Conservation (phyloP, 176 grass and related monocot species). For the Hsuehochloa calcarea region DNA sequence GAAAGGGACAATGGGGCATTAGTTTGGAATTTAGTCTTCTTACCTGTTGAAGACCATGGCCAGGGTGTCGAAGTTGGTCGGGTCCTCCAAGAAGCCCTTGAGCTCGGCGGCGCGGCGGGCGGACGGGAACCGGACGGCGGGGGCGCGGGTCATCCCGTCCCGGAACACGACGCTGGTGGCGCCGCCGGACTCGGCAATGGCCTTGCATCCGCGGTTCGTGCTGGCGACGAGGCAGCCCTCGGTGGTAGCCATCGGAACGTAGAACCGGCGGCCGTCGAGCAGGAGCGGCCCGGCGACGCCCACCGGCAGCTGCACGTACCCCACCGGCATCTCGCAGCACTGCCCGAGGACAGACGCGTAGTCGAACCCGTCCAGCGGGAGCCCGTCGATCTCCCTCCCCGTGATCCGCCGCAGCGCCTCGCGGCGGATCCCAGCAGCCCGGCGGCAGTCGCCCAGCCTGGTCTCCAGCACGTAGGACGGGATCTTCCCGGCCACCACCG, state of each 20-base stretch:
- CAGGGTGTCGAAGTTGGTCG: slow-evolving; percentile 52
- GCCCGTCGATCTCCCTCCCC: slow-evolving; percentile 53
- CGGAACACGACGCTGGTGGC: slow-evolving; percentile 52
- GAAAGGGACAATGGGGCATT: slow-evolving; percentile 12
- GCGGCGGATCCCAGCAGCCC: slow-evolving; percentile 64
- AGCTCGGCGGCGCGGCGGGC: slow-evolving; percentile 61
- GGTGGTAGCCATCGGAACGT: slow-evolving; percentile 82
- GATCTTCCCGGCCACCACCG: slow-evolving; percentile 45
- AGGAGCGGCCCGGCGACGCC: slow-evolving; percentile 69
- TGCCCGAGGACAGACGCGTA: slow-evolving; percentile 65
- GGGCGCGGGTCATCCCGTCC: slow-evolving; percentile 73
- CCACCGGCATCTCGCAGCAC: slow-evolving; percentile 82
- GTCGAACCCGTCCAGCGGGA: slow-evolving; percentile 70
- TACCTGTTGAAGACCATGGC: slow-evolving; percentile 65
- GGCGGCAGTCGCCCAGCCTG: slow-evolving; percentile 54
- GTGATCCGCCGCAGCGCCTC: slow-evolving; percentile 65
- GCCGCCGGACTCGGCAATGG: slow-evolving; percentile 69
- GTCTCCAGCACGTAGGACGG: slow-evolving; percentile 69
- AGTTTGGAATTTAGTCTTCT: neutral
- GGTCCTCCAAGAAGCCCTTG: slow-evolving; percentile 58
- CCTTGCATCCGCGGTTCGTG: slow-evolving; percentile 75
- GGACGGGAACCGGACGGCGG: slow-evolving; percentile 45
- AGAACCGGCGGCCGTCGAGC: slow-evolving; percentile 51
- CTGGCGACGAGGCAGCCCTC: slow-evolving; percentile 83
- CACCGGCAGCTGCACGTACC: slow-evolving; percentile 68